Evolutionary conservation across 1,284 basidiomycete genomes (phyloP), one percentile per base, ranked within the genome.

Genomic region (Ganoderma lingzhi): DNA sequence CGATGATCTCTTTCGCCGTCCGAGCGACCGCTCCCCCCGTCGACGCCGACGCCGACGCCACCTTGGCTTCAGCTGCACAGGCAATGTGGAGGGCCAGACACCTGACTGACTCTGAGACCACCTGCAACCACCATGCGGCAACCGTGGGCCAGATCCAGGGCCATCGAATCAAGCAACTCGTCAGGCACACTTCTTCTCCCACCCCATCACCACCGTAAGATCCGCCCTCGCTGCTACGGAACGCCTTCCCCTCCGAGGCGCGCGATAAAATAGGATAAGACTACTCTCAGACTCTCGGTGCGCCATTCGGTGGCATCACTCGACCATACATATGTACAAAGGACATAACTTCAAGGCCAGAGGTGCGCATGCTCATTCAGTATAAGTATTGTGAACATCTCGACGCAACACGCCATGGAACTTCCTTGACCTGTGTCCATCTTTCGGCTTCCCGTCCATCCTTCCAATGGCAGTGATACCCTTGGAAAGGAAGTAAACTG

Each of bases 141-240:
- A 12, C 32, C 30, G 28, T 12, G 41, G 66, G 32, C 59, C 66
- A 69, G 67, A 61, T 67, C 64, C 65, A 59, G 63, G 68, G 41
- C 64, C 56, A 63, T 65, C 69, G 63, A 63, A 61, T 41, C 67
- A 64, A 68, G 67, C 35, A 5, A 64, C 69, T 67, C 67, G 65
- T 66, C 67, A 70, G 66, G 28, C 62, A 32, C 58, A 37, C 35
- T 51, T 53, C 62, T 44, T 39, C 64, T 28, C 62, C 44, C 39
- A 32, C 35, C 64, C 30, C 58, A 64, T 55, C 65, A 48, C 32
- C 62, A 51, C 41, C 63, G 62, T 62, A 65, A 67, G 60, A 32
- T 62, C 63, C 68, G 64, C 45, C 65, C 71, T 69, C 62, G 64
- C 70, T 39, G 70, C 71, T 73, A 71, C 58, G 59, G 66, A 69